Conservation (phyloP, 2,329 filamentous ascomycete species). For the Tolypocladium capitatum region DNA sequence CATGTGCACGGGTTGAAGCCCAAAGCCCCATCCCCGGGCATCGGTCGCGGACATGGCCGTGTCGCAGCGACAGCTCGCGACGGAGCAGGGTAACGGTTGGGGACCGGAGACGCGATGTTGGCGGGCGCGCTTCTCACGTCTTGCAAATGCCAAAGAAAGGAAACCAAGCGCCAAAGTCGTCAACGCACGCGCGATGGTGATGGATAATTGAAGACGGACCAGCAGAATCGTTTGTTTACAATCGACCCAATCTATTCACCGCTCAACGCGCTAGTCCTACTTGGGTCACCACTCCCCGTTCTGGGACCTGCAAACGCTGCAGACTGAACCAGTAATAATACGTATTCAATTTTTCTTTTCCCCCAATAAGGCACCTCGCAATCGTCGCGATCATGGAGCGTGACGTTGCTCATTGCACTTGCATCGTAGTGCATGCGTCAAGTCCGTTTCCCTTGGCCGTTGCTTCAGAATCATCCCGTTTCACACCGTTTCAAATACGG, state of each 20-base stretch:
- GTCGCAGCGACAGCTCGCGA: neutral
- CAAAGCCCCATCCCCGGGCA: neutral
- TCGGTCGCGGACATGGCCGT: neutral
- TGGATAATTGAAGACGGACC: neutral
- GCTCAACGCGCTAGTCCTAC: neutral
- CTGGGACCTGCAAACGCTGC: too few species aligned
- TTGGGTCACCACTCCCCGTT: neutral
- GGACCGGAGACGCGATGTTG: neutral
- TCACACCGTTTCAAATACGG: too few species aligned
- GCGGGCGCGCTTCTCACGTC: neutral
- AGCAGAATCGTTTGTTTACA: neutral
- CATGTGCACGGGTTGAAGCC: neutral
- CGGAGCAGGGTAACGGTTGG: neutral
- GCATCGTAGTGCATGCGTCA: too few species aligned
- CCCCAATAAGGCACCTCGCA: too few species aligned
- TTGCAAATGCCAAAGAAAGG: neutral
- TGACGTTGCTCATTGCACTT: too few species aligned
- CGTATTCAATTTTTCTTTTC: too few species aligned
- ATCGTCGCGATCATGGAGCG: too few species aligned
- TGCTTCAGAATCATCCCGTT: too few species aligned
- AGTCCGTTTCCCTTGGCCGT: too few species aligned
- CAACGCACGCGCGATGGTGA: neutral
- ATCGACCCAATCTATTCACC: neutral
- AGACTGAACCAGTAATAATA: too few species aligned
- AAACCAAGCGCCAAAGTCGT: neutral